Base-by-base conservation (phyloP, 2,329 filamentous ascomycete genomes). In the Elsinoe fawcettii region DNA sequence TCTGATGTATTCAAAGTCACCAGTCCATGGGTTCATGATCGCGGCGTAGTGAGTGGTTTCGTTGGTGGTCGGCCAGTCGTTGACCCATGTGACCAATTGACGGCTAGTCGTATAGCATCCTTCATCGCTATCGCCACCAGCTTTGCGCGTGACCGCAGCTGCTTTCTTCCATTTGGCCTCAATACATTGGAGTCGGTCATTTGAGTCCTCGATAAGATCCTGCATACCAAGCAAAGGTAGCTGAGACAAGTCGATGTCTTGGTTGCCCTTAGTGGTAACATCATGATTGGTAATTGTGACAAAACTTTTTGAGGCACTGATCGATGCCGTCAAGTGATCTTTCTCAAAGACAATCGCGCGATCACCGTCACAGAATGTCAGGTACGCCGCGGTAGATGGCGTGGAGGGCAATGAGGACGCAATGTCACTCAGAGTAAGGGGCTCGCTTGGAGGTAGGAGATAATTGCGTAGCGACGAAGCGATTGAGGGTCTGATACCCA, bases 221-320 rank as follows among this genome's bases (percentile, higher is more conserved):
- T 60, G 49, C 63, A 60, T 56, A 59, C 49, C 55, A 32, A 57
- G 55, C 41, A 59, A 8, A 53, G 39, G 32, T 47, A 60, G 30
- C 39, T 59, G 59, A 61, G 51, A 62, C 53, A 44, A 63, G 36
- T 53, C 63, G 58, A 23, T 65, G 16, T 64, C 51, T 49, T 67
- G 61, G 27, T 55, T 49, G 16, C 63, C 46, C 23, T 59, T 36
- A 0, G 63, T 56, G 4, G 65, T 63, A 23, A 67, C 63, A 58
- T 84, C 80, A 64, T 80, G 78, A 63, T 85, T 85, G 1, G 80
- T 83, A 9, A 75, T 73, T 2, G 77, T 73, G 36, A 84, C 75
- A 63, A 85, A 84, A 1, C 74, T 69, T 1, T 66, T 66, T 2
- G 75, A 77, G 1, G 69, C 70, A n/a, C 73, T 71, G 5, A 77